Base-by-base conservation (phyloP, 1,139 yeast species). In the Candida sp. region DNA sequence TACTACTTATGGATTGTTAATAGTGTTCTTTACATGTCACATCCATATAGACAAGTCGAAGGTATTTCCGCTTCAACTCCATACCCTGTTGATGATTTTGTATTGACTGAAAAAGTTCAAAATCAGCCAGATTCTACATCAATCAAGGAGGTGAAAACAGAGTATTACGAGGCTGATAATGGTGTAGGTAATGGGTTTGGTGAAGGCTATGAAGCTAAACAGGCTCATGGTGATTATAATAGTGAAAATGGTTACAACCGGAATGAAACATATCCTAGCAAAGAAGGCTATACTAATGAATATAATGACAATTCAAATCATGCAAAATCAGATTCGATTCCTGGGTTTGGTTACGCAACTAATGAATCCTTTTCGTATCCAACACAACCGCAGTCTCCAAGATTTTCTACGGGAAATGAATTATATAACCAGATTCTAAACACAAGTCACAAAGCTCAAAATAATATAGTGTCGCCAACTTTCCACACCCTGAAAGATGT, bases 401-500 rank as follows among this genome's bases (percentile, higher is more conserved):
- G 27, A 22, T 37, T 36, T 19, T 36, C 38, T 29, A 35, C 43
- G 4, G 27, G 33, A 8, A 15, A 19, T n/a, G 12, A 29, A 23
- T 25, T 21, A 8, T 39, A 40, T 21, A 6, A 32, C 25, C 38
- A 9, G 9, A 21, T 23, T 15, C 38, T 23, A 22, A 19, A 11
- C 38, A 21, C 11, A 21, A 15, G 32, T 23, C 35, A 21, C 33
- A 33, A 42, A n/a, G 11, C 29, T 9, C 32, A 22, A 15, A 30
- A 36, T 36, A 35, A 36, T 51, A 11, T 32, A 11, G 7, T 32
- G 11, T 32, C 34, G 11, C 34, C 34, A n/a, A 11, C 34, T 32
- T 32, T 32, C 19, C 6, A 9, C 19, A n/a, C 19, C 6, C 11
- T 32, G 34, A 32, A 32, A 12, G 34, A 12, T 5, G 46, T 53